These are phyloP conservation scores for Caloboletus firmus DNA, from an alignment of 1,284 basidiomycete species.

Conservation along the genomic window DNA sequence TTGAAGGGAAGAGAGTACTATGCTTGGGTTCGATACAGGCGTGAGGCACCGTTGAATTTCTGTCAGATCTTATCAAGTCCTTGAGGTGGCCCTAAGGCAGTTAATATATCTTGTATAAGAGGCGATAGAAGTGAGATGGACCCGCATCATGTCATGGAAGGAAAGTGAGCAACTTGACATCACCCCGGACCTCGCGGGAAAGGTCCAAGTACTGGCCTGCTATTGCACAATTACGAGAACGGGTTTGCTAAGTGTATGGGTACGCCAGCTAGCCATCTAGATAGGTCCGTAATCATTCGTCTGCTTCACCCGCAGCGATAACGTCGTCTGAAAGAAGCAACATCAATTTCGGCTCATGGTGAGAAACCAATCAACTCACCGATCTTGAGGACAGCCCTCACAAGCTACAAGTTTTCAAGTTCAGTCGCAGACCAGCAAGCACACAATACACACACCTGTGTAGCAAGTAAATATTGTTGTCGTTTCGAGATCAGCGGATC, in stretches of 20 bases:
- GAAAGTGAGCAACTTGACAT: not conserved
- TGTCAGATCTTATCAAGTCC: not conserved
- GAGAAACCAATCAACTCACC: slow-evolving; percentile 18
- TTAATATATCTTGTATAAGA: too few species aligned
- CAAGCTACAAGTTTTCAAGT: slow-evolving; percentile 22
- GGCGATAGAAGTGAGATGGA: not conserved
- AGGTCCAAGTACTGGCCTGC: not conserved
- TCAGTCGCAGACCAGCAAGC: not conserved
- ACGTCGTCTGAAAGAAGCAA: slow-evolving; percentile 28
- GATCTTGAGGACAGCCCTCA: slow-evolving; percentile 37
- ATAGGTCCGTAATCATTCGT: slow-evolving; percentile 22
- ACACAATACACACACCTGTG: slow-evolving; percentile 63
- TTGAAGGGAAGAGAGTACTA: not conserved
- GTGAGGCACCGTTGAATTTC: too few species aligned
- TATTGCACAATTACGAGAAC: slow-evolving; percentile 28
- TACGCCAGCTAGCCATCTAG: slow-evolving; percentile 16
- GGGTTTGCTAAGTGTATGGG: slow-evolving; percentile 19
- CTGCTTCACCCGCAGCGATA: slow-evolving; percentile 33
- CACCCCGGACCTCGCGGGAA: not conserved
- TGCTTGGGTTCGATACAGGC: too few species aligned
- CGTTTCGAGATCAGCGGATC: slow-evolving; percentile 97
- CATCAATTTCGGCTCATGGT: slow-evolving; percentile 1
- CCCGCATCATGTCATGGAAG: not conserved
- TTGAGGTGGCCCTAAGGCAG: not conserved
- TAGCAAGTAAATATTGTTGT: slow-evolving; percentile 96